Percentiles rank a stretch among this genome's conserved stretches.
Conservation (phyloP, 495 filamentous ascomycete genomes). For the Aspergillus carlsbadensis region DNA sequence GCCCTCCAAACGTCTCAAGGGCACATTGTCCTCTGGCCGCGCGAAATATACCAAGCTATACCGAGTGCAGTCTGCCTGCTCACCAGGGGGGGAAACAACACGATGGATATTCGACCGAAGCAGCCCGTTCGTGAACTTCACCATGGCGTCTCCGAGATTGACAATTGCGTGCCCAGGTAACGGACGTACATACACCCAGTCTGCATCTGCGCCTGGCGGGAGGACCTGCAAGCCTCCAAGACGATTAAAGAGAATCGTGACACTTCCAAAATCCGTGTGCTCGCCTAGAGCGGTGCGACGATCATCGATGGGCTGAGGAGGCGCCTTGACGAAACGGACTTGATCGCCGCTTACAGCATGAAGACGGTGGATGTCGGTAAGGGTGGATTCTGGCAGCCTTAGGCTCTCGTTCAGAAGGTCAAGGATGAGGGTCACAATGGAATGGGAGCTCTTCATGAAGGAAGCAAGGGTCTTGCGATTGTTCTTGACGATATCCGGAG, state of each 20-base stretch:
- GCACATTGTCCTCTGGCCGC: slow-evolving; percentile 56
- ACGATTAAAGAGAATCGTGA: slow-evolving; percentile 61
- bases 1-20: slow-evolving; percentile 47
- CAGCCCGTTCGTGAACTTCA: slow-evolving; percentile 61
- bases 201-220: slow-evolving; percentile 42
- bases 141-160: slow-evolving; percentile 66
- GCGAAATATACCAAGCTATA: slow-evolving; percentile 65
- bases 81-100: slow-evolving; percentile 56
- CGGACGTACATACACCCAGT: slow-evolving; percentile 62
- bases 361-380: slow-evolving; percentile 52
- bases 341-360: slow-evolving; percentile 54
- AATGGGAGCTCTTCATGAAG: slow-evolving; percentile 51
- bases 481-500: slow-evolving; percentile 39
- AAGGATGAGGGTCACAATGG: slow-evolving; percentile 48
- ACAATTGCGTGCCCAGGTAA: slow-evolving; percentile 57
- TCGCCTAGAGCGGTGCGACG: slow-evolving; percentile 42
- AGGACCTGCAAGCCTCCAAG: slow-evolving; percentile 60
- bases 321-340: slow-evolving; percentile 54
- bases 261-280: slow-evolving; percentile 54
- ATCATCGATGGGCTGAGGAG: slow-evolving; percentile 41
- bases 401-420: slow-evolving; percentile 50
- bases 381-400: slow-evolving; percentile 44
- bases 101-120: slow-evolving; percentile 63
- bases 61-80: slow-evolving; percentile 48
- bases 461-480: slow-evolving; percentile 39